Evolutionary conservation across 352 stramenopile genomes (phyloP), one percentile per base, ranked within the genome.

Genomic region (Phytophthora cryptogea): DNA sequence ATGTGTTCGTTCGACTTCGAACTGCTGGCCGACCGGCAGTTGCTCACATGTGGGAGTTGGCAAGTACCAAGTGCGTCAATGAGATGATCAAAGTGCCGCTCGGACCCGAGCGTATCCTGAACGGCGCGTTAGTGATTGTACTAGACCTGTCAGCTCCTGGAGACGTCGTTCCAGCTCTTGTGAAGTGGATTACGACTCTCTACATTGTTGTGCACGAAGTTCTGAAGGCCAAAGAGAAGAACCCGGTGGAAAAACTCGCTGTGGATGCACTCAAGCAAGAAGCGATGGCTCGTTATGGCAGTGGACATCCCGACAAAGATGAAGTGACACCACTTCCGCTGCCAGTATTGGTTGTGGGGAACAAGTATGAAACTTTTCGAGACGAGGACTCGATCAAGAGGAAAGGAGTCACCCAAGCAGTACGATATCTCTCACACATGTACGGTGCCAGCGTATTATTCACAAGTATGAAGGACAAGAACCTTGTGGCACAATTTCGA

Each of bases 11-110:
- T 45, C 85, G 89, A 3, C 68, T 90, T 20, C 94, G 90, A 60
- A 80, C 80, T 62, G 61, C 53, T 47, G 65, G 59, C 4, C 66
- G 54, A 35, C 57, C 63, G 23, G 62, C 60, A 28, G 84, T 98
- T 2, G 89, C 90, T 16, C 88, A 98, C 56, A 95, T 98, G 60
- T 97, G 90, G 92, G 92, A 98, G 68, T 82, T 98, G 30, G 91
- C 89, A 9, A 86, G 79, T 9, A 70, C 74, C 45, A 89, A 89
- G 40, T 90, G 80, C 40, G 66, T 97, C 14, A 76, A 68, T 6
- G 86, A 96, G 41, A 92, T 97, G 68, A 83, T 97, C 35, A 73
- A 76, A 54, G 80, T 97, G 14, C 88, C 89, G 2, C 76, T 97
- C 0, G 80, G 80, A 6, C 71, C 86, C 0, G 81, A 94, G 32